Conservation (phyloP, 805 yeast species). For the Kuraishia ogatae region DNA sequence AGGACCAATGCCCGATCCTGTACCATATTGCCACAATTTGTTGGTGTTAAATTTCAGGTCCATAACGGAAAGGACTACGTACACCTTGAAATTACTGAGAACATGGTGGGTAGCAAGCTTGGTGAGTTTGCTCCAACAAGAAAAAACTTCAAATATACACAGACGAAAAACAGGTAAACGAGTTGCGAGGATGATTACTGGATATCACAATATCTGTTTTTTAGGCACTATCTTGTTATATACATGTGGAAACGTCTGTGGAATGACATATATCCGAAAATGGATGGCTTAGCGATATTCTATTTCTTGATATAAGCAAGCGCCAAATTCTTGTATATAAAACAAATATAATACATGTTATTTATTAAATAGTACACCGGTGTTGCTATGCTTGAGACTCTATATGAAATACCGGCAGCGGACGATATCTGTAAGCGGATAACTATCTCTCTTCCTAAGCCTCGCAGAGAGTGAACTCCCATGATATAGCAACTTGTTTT, state of each 20-base stretch:
- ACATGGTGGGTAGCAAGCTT: slow-evolving; percentile 93
- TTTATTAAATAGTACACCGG: no score
- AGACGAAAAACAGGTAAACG: slow-evolving; percentile 50
- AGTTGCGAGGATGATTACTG: no score
- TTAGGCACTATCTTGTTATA: no score
- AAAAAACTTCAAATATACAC: slow-evolving; percentile 77
- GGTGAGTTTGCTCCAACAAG: slow-evolving; percentile 96
- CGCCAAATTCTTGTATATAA: not conserved
- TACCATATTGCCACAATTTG: slow-evolving; percentile 91
- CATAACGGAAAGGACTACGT: slow-evolving; percentile 96
- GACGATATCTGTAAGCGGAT: no score
- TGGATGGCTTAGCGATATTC: no score
- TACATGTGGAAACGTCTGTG: no score
- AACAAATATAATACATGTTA: not conserved
- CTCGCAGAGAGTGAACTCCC: no score
- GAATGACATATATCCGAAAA: not conserved
- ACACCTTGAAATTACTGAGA: slow-evolving; percentile 77
- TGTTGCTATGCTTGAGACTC: not conserved
- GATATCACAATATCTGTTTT: no score
- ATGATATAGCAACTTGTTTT: no score
- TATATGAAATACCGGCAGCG: no score
- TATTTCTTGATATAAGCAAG: not conserved
- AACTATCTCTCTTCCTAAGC: no score
- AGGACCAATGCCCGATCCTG: slow-evolving; percentile 95
- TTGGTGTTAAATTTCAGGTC: slow-evolving; percentile 87